These are phyloP conservation scores for Hyaloperonospora brassicae DNA, from an alignment of 352 stramenopile species.

Conservation along the genomic window DNA sequence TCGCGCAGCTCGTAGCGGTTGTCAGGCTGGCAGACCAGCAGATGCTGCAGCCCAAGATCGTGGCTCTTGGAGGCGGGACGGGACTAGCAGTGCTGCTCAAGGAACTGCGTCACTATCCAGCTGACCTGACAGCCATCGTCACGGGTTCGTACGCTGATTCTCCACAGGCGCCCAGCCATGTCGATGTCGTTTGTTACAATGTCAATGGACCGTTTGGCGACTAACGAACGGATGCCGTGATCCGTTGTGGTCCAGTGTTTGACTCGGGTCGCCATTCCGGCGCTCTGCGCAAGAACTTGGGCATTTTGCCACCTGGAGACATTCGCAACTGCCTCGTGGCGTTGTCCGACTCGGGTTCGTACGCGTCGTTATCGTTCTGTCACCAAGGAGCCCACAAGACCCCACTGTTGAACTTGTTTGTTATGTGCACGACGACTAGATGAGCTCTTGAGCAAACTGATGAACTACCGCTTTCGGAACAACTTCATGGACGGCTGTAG, in stretches of 20 bases:
- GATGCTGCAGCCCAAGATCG: constrained; percentile 76
- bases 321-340: constrained; percentile 84
- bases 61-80: constrained; percentile 72
- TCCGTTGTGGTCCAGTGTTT: constrained; percentile 39
- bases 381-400: background rate
- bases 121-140: constrained; percentile 80
- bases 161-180: background rate
- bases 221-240: background rate
- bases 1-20: constrained; percentile 67
- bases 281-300: constrained; percentile 71
- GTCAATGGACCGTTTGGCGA: background rate
- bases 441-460: constrained; percentile 80
- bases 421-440: constrained; percentile 28
- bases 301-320: constrained; percentile 73
- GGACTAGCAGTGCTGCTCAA: constrained; percentile 78
- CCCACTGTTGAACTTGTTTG: background rate
- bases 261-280: constrained; percentile 78
- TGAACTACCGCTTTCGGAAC: constrained; percentile 85
- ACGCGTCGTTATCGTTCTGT: background rate
- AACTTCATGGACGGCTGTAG: constrained; percentile 86
- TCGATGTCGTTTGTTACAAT: background rate
- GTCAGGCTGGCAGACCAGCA: constrained; percentile 72
- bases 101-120: constrained; percentile 74
- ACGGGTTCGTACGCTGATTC: constrained; percentile 30
- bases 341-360: constrained; percentile 67